A percentile compares a stretch with the other conserved stretches of the same genome.
These are phyloP conservation scores for Crotalaria pallida DNA, from an alignment of 306 rosid genomes.

Conservation along the genomic window DNA sequence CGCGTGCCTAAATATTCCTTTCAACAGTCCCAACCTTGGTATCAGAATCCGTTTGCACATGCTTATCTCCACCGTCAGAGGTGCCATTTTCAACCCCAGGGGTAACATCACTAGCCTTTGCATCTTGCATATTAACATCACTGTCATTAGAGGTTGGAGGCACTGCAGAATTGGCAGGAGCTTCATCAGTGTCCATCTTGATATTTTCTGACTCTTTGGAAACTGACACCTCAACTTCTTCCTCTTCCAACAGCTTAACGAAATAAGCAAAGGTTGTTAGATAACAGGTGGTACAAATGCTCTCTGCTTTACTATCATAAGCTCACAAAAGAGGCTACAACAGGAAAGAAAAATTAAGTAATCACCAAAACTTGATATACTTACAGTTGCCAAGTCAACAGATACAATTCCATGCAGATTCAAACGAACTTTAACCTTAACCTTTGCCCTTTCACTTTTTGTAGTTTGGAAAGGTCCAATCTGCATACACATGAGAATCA, in stretches of 20 bases:
- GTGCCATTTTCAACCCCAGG: slow-evolving; percentile 52
- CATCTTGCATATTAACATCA: slow-evolving; percentile 83
- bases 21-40: slow-evolving; percentile 44
- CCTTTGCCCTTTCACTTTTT: slow-evolving; percentile 52
- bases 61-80: slow-evolving; percentile 64
- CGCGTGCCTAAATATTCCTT: not conserved
- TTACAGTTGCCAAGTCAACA: slow-evolving; percentile 72
- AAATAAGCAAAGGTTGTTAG: not conserved
- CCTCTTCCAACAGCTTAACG: slow-evolving; percentile 81
- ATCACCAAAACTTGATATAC: slow-evolving; percentile 18
- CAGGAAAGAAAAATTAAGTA: not conserved
- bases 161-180: slow-evolving; percentile 36
- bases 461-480: slow-evolving; percentile 80
- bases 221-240: slow-evolving; percentile 73
- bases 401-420: slow-evolving; percentile 80
- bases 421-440: slow-evolving; percentile 74
- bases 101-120: slow-evolving; percentile 47
- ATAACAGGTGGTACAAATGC: not conserved
- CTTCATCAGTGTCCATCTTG: slow-evolving; percentile 83
- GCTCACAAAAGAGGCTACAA: not conserved
- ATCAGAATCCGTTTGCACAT: slow-evolving; percentile 83
- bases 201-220: slow-evolving; percentile 53
- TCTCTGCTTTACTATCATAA: not conserved
- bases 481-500: slow-evolving; percentile 37
- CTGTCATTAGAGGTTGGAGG: slow-evolving; percentile 42